Base-by-base conservation (phyloP, 2,329 filamentous ascomycete genomes). In the Fusarium oligoseptatum region DNA sequence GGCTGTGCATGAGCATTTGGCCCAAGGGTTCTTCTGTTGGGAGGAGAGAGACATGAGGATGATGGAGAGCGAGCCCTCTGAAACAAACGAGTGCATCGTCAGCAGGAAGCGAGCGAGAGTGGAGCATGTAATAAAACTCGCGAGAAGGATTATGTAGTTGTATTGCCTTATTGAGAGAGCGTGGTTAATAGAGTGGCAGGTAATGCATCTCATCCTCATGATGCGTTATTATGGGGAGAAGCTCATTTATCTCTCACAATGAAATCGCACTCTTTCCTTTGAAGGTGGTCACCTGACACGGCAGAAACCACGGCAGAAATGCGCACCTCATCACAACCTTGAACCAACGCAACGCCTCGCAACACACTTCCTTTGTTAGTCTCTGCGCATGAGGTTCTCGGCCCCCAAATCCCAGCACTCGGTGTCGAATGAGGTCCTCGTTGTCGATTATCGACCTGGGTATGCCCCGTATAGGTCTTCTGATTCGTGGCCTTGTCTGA, bases 401-500 rank as follows among this genome's bases (percentile, higher is more conserved):
- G 62, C 72, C 75, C 74, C 70, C 76, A 77, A 75, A 67, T 63
- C 62, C 67, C 73, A 63, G 70, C 57, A 60, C 48, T 68, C 64
- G 65, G 57, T 62, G 61, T 66, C 70, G 63, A 64, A 63, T 67
- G 65, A 75, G 57, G 65, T 62, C 57, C 56, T 67, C 62, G 34
- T 34, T 64, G 63, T 67, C 69, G 39, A 68, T 63, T 68, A 32
- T 66, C 29, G 67, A 66, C 73, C 67, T 68, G 67, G 57, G 64
- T 74, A 43, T 60, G 60, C 39, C 52, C 24, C 37, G n/a, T 58
- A 52, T 22, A 15, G 48, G 39, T 20, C 15, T 41, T 57, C 43
- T 70, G 52, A 78, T 78, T 78, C 73, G 76, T 76, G 73, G 76
- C 76, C 76, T 76, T 75, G 76, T 72, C 60, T 62, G 48, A 45